Conservation (phyloP, 2,329 filamentous ascomycete genomes). For the Emmonsiellopsis sp. region DNA sequence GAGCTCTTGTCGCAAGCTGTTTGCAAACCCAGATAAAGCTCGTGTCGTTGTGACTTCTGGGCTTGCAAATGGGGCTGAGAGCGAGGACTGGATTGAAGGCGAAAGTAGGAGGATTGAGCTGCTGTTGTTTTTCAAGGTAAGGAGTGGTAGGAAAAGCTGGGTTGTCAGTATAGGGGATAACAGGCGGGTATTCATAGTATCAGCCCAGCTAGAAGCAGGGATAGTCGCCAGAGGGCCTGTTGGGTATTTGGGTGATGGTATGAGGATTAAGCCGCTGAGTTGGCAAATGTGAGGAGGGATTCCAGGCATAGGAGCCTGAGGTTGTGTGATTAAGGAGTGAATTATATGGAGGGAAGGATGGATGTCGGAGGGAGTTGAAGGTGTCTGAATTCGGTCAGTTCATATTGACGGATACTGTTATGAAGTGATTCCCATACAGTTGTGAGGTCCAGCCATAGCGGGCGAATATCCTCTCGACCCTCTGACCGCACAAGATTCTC, state of each 20-base stretch:
- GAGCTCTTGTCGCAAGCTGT: constrained; percentile 71
- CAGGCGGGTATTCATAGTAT: constrained; percentile 85
- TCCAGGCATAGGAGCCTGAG: constrained; percentile 67
- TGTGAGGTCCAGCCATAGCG: constrained; percentile 73
- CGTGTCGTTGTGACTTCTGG: constrained; percentile 80
- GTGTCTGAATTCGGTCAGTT: constrained; percentile 37
- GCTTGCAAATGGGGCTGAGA: constrained; percentile 43
- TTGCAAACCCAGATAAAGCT: constrained; percentile 77
- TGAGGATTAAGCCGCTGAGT: constrained; percentile 71
- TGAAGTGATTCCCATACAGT: constrained; percentile 19
- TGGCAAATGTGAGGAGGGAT: constrained; percentile 67
- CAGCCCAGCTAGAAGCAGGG: constrained; percentile 72
- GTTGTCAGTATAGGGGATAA: constrained; percentile 81
- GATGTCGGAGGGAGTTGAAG: constrained; percentile 49
- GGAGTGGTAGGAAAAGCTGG: constrained; percentile 77
- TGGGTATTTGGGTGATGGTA: constrained; percentile 70
- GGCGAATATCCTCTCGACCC: constrained; percentile 69
- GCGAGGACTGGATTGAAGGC: constrained; percentile 37
- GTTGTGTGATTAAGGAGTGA: constrained; percentile 62
- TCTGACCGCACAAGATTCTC: constrained; percentile 69
- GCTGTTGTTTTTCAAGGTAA: constrained; percentile 51
- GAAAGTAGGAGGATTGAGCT: constrained; percentile 37
- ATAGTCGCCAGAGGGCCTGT: constrained; percentile 79
- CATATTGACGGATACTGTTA: background rate
- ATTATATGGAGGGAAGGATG: constrained; percentile 61